Percentiles rank a stretch among this genome's conserved stretches.
phyloP scores from a whole-genome alignment of 2,329 filamentous ascomycete genomes.

The Colletotrichum viniferum region DNA sequence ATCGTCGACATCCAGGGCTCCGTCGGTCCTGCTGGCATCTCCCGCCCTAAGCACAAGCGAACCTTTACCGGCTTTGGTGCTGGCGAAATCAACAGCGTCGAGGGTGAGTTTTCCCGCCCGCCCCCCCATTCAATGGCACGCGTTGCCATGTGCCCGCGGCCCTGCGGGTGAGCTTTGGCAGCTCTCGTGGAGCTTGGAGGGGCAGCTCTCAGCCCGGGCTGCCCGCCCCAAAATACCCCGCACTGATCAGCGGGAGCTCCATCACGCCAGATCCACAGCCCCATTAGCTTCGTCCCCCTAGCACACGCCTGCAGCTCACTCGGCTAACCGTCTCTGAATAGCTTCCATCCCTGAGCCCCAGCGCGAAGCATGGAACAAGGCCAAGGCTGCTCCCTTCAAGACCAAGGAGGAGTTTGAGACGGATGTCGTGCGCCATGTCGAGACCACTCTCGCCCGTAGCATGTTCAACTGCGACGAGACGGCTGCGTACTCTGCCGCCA shows the following conservation, averaged over 20 bases:
- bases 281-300: neutral
- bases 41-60: slow-evolving; percentile 92
- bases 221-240: slow-evolving; percentile 27
- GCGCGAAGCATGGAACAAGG: slow-evolving; percentile 77
- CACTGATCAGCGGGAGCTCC: slow-evolving; percentile 27
- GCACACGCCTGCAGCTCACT: neutral
- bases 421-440: slow-evolving; percentile 91
- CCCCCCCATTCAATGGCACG: neutral
- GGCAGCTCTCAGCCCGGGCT: slow-evolving; percentile 22
- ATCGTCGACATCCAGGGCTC: slow-evolving; percentile 86
- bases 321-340: slow-evolving; percentile 32
- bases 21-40: slow-evolving; percentile 83
- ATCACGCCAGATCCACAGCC: slow-evolving; percentile 12
- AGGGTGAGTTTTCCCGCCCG: slow-evolving; percentile 61
- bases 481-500: slow-evolving; percentile 89
- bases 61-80: slow-evolving; percentile 95
- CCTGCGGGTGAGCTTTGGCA: slow-evolving; percentile 7
- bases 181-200: slow-evolving; percentile 17
- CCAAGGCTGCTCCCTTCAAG: slow-evolving; percentile 70
- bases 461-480: slow-evolving; percentile 98
- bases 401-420: slow-evolving; percentile 83
- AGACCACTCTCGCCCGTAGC: slow-evolving; percentile 93
- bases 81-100: slow-evolving; percentile 89
- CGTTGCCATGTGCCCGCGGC: neutral
- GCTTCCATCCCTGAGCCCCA: slow-evolving; percentile 86